These are phyloP conservation scores for Neospermospora avenae DNA, from an alignment of 2,329 filamentous ascomycete species.

Conservation along the genomic window DNA sequence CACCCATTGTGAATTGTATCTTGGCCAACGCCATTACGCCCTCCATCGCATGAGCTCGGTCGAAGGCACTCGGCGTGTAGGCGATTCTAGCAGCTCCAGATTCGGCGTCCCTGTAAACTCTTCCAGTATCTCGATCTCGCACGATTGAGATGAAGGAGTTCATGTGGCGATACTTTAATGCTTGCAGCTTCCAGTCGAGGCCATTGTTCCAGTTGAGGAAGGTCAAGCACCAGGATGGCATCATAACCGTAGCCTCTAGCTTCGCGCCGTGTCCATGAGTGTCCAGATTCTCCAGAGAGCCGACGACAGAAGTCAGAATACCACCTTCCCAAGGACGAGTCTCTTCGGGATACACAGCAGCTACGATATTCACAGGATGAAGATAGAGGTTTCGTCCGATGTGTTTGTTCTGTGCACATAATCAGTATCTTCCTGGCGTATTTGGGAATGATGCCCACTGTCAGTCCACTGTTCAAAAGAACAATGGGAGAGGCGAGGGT, in stretches of 20 bases:
- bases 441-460: constrained; percentile 38
- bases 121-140: constrained; percentile 71
- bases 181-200: constrained; percentile 67
- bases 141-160: constrained; percentile 68
- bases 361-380: constrained; percentile 63
- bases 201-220: constrained; percentile 63
- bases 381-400: constrained; percentile 79
- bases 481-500: constrained; percentile 72
- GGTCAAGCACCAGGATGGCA: constrained; percentile 62
- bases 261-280: constrained; percentile 75
- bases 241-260: constrained; percentile 71
- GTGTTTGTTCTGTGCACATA: constrained; percentile 56
- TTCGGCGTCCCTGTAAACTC: constrained; percentile 66
- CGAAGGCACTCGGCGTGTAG: constrained; percentile 67
- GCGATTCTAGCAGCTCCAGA: constrained; percentile 62
- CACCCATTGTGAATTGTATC: constrained; percentile 73
- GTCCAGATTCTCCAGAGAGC: constrained; percentile 76
- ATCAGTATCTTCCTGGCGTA: background rate
- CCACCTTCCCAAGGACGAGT: constrained; percentile 63
- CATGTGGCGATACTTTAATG: constrained; percentile 64
- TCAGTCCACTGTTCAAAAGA: constrained; percentile 71
- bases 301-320: constrained; percentile 73
- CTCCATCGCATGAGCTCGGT: constrained; percentile 67
- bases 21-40: constrained; percentile 69
- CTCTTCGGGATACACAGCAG: constrained; percentile 63